phyloP scores from a whole-genome alignment of 2,329 filamentous ascomycete species.

The Colletotrichum godetiae region DNA sequence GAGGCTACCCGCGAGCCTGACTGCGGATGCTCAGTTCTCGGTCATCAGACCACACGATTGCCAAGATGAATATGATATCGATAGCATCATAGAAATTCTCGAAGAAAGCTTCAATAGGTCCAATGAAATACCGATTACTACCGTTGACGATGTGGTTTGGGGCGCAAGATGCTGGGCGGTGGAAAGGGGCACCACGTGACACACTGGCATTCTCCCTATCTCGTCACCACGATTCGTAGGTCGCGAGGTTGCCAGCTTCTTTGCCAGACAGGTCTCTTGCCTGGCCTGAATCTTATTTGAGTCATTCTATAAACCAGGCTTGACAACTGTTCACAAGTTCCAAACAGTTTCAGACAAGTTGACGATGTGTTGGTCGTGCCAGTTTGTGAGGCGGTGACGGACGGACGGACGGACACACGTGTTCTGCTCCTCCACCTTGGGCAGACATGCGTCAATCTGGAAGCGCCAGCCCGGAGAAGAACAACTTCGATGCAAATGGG shows the following conservation, averaged over 20 bases:
- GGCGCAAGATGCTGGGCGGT: not conserved
- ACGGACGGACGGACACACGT: slow-evolving; percentile 29
- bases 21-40: not conserved
- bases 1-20: not conserved
- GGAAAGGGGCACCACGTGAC: slow-evolving; percentile 4
- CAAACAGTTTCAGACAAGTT: not conserved
- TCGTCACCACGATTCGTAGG: not conserved
- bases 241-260: too few species aligned
- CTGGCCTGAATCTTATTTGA: too few species aligned
- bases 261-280: too few species aligned
- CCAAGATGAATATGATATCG: not conserved
- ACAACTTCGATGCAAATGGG: not conserved
- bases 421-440: slow-evolving; percentile 33
- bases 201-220: not conserved
- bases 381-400: slow-evolving; percentile 12
- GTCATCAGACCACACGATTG: not conserved
- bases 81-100: not conserved
- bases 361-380: not conserved
- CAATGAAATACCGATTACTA: not conserved
- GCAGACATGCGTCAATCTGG: slow-evolving; percentile 27
- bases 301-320: not conserved
- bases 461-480: not conserved
- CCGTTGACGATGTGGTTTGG: not conserved
- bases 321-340: not conserved
- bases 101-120: too few species aligned